Evolutionary conservation across 345 rosid species (phyloP).

Genomic region (Salix caprea): DNA sequence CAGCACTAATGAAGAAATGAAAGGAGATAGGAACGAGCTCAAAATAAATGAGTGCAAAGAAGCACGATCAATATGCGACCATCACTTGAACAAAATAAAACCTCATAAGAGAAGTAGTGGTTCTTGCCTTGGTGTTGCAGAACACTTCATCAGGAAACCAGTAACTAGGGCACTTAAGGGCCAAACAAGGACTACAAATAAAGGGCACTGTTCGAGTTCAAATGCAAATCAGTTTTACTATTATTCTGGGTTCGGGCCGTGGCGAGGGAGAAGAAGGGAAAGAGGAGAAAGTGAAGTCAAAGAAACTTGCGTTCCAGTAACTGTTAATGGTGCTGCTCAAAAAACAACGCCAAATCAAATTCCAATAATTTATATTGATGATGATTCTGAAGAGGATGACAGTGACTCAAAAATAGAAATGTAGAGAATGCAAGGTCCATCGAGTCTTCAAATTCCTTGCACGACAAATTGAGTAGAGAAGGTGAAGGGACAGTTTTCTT

Average conservation of each 20-base stretch:
- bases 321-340: not conserved
- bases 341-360: not conserved
- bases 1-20: not conserved
- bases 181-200: not conserved
- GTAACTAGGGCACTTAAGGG: not conserved
- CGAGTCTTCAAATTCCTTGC: not conserved
- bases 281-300: not conserved
- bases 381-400: not conserved
- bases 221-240: not conserved
- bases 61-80: not conserved
- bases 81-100: not conserved
- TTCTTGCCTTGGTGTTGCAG: not conserved
- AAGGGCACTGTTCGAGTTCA: not conserved
- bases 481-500: too few relatives aligned
- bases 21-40: not conserved
- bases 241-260: conserved; percentile 5
- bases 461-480: not conserved
- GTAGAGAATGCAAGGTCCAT: not conserved
- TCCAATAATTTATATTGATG: not conserved
- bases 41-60: not conserved
- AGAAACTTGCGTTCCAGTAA: not conserved
- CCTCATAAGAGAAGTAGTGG: not conserved
- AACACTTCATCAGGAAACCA: not conserved
- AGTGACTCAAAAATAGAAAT: not conserved
- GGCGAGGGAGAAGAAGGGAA: not conserved